Conservation (phyloP, 768 basidiomycete species). For the Amylocystis lapponica region DNA sequence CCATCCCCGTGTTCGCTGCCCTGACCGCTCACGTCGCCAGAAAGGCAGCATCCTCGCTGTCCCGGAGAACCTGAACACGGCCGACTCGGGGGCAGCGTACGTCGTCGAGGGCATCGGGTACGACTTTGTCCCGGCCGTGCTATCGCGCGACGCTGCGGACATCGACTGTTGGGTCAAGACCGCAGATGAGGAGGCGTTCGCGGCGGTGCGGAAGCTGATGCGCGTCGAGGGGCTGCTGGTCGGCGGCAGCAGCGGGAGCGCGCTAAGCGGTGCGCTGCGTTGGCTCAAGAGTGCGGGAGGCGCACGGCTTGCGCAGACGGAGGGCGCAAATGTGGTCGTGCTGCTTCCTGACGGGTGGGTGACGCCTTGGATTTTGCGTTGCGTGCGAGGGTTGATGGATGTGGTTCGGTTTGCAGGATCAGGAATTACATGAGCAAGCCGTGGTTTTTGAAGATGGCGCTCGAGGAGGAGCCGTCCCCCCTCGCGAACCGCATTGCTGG, state of each 20-base stretch:
- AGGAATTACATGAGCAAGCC: slow-evolving; percentile 93
- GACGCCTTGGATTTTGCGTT: neutral
- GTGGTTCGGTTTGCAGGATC: slow-evolving; percentile 49
- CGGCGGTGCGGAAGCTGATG: slow-evolving; percentile 70
- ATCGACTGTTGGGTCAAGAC: slow-evolving; percentile 87
- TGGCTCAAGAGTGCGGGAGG: slow-evolving; percentile 73
- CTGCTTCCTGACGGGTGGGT: slow-evolving; percentile 87
- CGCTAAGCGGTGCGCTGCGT: slow-evolving; percentile 66
- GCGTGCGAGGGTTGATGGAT: slow-evolving; percentile 2
- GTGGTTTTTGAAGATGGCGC: slow-evolving; percentile 77
- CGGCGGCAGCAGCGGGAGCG: slow-evolving; percentile 90
- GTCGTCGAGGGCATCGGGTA: slow-evolving; percentile 96
- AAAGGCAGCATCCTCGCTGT: slow-evolving; percentile 83
- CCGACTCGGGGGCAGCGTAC: slow-evolving; percentile 50
- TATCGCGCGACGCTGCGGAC: slow-evolving; percentile 60
- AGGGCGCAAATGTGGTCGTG: slow-evolving; percentile 84
- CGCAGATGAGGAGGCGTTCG: slow-evolving; percentile 74
- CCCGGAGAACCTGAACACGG: slow-evolving; percentile 58
- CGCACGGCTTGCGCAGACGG: slow-evolving; percentile 49
- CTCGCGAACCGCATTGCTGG: slow-evolving; percentile 44
- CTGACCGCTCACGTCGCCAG: slow-evolving; percentile 31
- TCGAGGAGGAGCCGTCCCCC: slow-evolving; percentile 48
- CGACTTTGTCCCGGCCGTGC: slow-evolving; percentile 86
- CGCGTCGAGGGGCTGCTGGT: slow-evolving; percentile 83
- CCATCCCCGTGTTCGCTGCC: neutral